Base-by-base conservation (phyloP, 2,329 filamentous ascomycete genomes). In the Aureobasidium sp. region DNA sequence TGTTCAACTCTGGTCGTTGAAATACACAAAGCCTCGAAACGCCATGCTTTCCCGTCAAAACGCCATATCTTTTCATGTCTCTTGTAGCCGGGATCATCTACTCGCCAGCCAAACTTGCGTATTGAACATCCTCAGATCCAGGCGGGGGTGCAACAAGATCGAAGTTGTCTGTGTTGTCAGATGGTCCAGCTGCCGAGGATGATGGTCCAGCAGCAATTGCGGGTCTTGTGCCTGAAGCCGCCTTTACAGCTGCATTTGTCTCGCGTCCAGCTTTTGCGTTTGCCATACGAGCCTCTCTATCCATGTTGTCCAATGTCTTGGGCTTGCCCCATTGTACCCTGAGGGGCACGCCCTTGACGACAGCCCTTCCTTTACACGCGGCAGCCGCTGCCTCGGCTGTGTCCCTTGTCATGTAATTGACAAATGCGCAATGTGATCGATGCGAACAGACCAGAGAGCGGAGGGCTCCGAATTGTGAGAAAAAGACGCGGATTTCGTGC, bases 371-470 rank as follows among this genome's bases (percentile, higher is more conserved):
- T 73, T 96, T 88, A 67, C 91, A 93, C 25, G 89, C 85, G 36
- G 85, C 85, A 0, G 94, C 90, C 0, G 95, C 95, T 63, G 83
- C 86, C 76, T 99, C 94, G 0, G 95, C 94, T 1, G 84, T 88
- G 64, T 90, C 86, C 62, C 94, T 84, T 3, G 88, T 90, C 67
- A 91, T 86, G 73, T 91, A 99, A 76, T 99, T 99, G 76, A 99
- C 81, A 71, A 97, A 99, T 1, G 94, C 94, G 73, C 92, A 97
- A 71, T 97, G 94, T 16, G 93, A 93, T 78, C 96, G 91, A 77
- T 99, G 94, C 7, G 92, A 97, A 75, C 94, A 97, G 41, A 99
- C 88, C 16, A 99, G 78, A 30, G 91, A 97, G 69, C 94, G 90
- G 64, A 99, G 87, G 70, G 93, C 90, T 65, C 94, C 94, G 69